Conservation (phyloP, 192 early-diverging fungal genomes). For the Linnemannia exigua region DNA sequence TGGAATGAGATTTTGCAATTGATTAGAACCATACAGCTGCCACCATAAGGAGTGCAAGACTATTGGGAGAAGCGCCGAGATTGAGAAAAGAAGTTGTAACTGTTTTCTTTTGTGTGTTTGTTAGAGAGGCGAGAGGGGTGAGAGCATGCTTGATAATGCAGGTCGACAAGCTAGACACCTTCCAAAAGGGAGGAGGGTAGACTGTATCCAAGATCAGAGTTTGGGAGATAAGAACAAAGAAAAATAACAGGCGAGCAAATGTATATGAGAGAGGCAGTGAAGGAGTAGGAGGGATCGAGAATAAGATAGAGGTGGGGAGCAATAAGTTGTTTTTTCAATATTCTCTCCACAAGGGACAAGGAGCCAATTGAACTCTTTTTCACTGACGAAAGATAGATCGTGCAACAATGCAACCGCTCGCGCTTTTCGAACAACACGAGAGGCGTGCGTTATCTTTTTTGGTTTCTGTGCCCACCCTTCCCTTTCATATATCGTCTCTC, state of each 20-base stretch:
- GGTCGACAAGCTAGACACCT: background rate
- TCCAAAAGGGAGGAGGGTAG: background rate
- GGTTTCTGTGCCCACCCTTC: background rate
- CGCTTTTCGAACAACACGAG: background rate
- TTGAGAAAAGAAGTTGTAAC: background rate
- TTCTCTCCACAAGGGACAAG: background rate
- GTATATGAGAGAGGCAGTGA: background rate
- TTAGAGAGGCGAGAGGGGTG: background rate
- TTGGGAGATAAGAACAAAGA: background rate
- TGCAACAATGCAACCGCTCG: background rate
- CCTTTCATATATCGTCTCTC: no score
- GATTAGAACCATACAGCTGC: no score
- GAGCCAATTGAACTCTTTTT: background rate
- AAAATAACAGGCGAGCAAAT: background rate
- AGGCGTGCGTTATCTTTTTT: slow-evolving; percentile 7
- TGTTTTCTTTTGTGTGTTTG: background rate
- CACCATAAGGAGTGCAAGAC: background rate
- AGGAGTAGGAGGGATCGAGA: background rate
- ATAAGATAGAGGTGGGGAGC: background rate
- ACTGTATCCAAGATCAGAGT: slow-evolving; percentile 5
- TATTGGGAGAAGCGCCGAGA: background rate
- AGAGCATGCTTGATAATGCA: slow-evolving; percentile 5
- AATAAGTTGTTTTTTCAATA: background rate
- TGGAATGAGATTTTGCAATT: no score
- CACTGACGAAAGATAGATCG: background rate